A percentile compares a stretch with the other conserved stretches of the same genome.
Conservation (phyloP, 2,329 filamentous ascomycete species). For the Zymoseptoria ardabiliae region DNA sequence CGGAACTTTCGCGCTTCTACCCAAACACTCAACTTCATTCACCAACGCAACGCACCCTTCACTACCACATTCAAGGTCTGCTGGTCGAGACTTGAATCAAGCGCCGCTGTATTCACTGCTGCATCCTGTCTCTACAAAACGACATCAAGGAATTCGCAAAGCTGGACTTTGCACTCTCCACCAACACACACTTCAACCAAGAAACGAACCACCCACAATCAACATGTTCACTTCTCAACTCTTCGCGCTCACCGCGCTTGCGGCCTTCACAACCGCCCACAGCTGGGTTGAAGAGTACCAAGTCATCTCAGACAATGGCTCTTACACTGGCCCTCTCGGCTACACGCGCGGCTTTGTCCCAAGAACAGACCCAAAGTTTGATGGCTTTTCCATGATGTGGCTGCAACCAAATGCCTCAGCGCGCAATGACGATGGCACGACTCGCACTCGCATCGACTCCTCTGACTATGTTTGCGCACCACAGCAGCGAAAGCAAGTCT, state of each 20-base stretch:
- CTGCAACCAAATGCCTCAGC: conserved; percentile 50
- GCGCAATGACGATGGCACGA: conserved; percentile 21
- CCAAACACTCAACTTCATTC: conserved; percentile 9
- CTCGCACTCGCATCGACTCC: conserved; percentile 41
- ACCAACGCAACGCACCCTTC: conserved; percentile 12
- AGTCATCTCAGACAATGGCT: conserved; percentile 65
- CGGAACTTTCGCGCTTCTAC: conserved; percentile 7
- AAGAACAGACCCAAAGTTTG: conserved; percentile 50
- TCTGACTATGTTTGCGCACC: conserved; percentile 57
- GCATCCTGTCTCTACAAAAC: conserved; percentile 7
- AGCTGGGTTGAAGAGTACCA: conserved; percentile 75
- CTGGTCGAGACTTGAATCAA: neutral
- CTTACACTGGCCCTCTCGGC: conserved; percentile 62
- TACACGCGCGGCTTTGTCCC: conserved; percentile 65
- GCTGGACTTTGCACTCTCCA: conserved; percentile 12
- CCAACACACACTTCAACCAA: conserved; percentile 3
- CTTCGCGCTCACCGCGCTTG: conserved; percentile 20
- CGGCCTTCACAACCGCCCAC: conserved; percentile 47
- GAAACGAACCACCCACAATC: conserved; percentile 2
- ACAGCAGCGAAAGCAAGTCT: conserved; percentile 52
- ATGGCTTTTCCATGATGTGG: conserved; percentile 53
- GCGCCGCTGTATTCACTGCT: neutral
- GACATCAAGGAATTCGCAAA: conserved; percentile 4
- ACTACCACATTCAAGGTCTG: conserved; percentile 6
- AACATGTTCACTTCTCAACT: neutral